Evolutionary conservation across 116 monocot species (phyloP), one percentile per base, ranked within the genome.

Genomic region (Papilionanthe hybrid): DNA sequence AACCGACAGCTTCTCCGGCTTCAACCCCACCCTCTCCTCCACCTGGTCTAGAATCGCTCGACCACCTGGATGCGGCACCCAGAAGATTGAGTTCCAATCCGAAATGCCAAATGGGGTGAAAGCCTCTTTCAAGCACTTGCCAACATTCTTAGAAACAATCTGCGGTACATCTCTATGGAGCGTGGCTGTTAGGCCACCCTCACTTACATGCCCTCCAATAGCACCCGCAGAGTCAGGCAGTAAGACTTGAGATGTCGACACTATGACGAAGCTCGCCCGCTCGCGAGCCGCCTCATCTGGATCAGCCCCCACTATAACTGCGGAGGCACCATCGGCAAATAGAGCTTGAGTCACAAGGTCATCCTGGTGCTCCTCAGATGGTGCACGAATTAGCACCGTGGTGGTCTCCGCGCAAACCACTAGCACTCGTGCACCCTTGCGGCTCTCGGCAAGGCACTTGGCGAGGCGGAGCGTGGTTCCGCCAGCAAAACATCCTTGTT

Each of bases 21-120:
- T 28, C 18, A 79, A 19, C 1, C 68, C 79, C 25, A 79, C 10
- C 30, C 60, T 67, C 17, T 66, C 79, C 47, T 79, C 79, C 17
- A 79, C 18, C 2, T 19, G 50, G 48, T 79, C 79, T 1, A 79
- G 79, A 48, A 79, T 79, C 27, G 79, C 79, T 18, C 66, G 67
- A 1, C 79, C 79, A 7, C 79, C 79, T 1, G 79, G 69, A 10
- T 79, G 79, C 48, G 48, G 45, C 45, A 79, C 48, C 79, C 79
- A 79, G 49, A 79, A 79, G 13, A 79, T 79, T 44, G 69, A 79
- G 68, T 79, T 79, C 67, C 67, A 79, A 27, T 79, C 79, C 4
- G 45, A 5, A 29, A 79, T 48, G 28, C 69, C 69, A 4, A 79
- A 69, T 2, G 79, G 68, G 25, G 37, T 13, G 69, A 79, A 68